A percentile compares a stretch with the other conserved stretches of the same genome.
phyloP scores from a whole-genome alignment of 2,329 filamentous ascomycete species.

The Monilinia fructicola region DNA sequence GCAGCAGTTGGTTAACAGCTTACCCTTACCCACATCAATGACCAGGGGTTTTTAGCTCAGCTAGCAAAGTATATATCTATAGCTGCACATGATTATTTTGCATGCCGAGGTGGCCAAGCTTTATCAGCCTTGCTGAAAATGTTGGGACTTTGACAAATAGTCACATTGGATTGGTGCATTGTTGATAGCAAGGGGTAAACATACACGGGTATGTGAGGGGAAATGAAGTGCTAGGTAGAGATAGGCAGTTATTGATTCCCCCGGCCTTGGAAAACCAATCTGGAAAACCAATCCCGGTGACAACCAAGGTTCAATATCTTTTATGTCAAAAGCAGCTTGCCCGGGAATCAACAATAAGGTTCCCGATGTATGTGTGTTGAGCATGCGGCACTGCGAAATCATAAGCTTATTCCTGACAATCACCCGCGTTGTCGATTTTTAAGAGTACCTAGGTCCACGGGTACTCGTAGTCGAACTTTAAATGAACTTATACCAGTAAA shows the following conservation, averaged over 20 bases:
- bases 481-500: not conserved
- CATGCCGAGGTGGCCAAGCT: not conserved
- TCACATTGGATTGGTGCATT: not conserved
- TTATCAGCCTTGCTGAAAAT: slow-evolving; percentile 6
- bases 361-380: not conserved
- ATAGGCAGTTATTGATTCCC: not conserved
- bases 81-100: slow-evolving; percentile 10
- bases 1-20: not conserved
- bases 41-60: not conserved
- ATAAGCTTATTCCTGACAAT: not conserved
- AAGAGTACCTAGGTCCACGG: not conserved
- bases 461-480: not conserved
- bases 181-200: not conserved
- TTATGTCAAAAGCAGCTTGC: not conserved
- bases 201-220: not conserved
- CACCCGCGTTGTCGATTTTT: not conserved
- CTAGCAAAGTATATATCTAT: not conserved
- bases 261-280: not conserved
- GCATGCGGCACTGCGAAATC: not conserved
- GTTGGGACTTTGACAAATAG: not conserved
- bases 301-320: not conserved
- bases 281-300: not conserved
- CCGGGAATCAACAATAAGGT: too few relatives aligned
- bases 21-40: not conserved
- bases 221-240: not conserved